Percentiles rank a stretch among this genome's conserved stretches.
Evolutionary conservation across 257 asterid species (phyloP).

Genomic region (Lycium ferocissimum): DNA sequence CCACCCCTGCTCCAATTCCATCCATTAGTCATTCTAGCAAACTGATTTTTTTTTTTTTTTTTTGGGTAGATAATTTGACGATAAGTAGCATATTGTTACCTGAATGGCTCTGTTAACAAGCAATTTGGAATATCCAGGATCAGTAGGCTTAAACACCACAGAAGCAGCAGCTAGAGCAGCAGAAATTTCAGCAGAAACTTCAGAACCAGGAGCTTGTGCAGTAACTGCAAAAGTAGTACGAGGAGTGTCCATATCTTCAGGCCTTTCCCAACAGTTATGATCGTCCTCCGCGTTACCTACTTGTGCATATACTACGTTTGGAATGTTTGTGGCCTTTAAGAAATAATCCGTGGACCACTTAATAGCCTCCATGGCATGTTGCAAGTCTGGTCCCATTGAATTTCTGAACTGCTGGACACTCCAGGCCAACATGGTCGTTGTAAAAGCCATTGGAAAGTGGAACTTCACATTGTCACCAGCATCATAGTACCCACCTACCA

Average conservation of each 20-base stretch:
- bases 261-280: conserved; percentile 89
- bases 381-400: conserved; percentile 61
- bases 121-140: conserved; percentile 54
- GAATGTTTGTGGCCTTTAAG: conserved; percentile 69
- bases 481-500: conserved; percentile 86
- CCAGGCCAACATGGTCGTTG: conserved; percentile 89
- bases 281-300: conserved; percentile 81
- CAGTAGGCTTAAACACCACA: conserved; percentile 63
- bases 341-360: conserved; percentile 91
- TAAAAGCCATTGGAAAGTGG: conserved; percentile 84
- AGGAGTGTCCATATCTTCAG: conserved; percentile 86
- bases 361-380: conserved; percentile 55
- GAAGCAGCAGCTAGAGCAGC: conserved; percentile 92
- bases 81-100: conserved; percentile 31
- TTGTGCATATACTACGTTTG: conserved; percentile 69
- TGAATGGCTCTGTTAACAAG: conserved; percentile 57
- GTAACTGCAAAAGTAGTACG: conserved; percentile 69
- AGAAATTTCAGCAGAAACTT: conserved; percentile 88
- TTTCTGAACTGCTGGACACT: conserved; percentile 63
- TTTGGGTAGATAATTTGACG: too few species aligned
- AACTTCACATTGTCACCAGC: conserved; percentile 95
- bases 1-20: too few species aligned
- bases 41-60: too few species aligned
- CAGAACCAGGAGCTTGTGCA: conserved; percentile 72
- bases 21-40: too few species aligned